phyloP scores from a whole-genome alignment of 768 basidiomycete genomes.

The Chalciporus piperatus region DNA sequence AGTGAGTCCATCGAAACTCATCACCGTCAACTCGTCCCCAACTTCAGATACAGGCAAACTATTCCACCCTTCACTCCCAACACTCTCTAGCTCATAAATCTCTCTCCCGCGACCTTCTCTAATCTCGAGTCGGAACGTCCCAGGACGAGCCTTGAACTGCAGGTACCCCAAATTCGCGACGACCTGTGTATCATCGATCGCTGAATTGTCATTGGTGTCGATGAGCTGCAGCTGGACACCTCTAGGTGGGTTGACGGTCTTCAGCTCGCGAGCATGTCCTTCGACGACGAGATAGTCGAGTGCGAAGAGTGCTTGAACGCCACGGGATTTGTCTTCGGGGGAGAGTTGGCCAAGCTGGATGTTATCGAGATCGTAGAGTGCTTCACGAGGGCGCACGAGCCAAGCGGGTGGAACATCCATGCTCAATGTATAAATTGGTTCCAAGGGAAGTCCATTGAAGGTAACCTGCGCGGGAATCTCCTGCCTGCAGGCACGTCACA shows the following conservation, averaged over 20 bases:
- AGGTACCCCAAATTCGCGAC: constrained; percentile 95
- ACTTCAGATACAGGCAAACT: constrained; percentile 66
- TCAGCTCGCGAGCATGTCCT: constrained; percentile 84
- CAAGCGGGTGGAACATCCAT: constrained; percentile 91
- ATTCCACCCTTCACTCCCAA: constrained; percentile 87
- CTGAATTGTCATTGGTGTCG: constrained; percentile 35
- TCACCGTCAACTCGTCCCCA: constrained; percentile 76
- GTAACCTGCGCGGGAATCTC: constrained; percentile 56
- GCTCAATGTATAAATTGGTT: constrained; percentile 91
- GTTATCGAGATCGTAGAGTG: constrained; percentile 93
- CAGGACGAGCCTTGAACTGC: constrained; percentile 92
- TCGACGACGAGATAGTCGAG: constrained; percentile 92
- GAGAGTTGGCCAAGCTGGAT: constrained; percentile 75
- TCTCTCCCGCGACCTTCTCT: constrained; percentile 78
- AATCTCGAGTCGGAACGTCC: constrained; percentile 80
- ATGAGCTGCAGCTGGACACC: constrained; percentile 89
- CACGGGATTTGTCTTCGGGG: constrained; percentile 45
- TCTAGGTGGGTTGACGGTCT: constrained; percentile 68
- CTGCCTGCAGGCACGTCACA: constrained; percentile 37
- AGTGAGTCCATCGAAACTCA: constrained; percentile 88
- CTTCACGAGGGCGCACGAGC: constrained; percentile 88
- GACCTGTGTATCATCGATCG: constrained; percentile 83
- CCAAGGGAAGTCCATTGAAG: constrained; percentile 73
- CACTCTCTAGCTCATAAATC: constrained; percentile 79
- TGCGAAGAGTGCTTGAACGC: constrained; percentile 77